Percentiles rank a stretch among this genome's conserved stretches.
Conservation (phyloP, 257 asterid genomes). For the Solanum raphanifolium region DNA sequence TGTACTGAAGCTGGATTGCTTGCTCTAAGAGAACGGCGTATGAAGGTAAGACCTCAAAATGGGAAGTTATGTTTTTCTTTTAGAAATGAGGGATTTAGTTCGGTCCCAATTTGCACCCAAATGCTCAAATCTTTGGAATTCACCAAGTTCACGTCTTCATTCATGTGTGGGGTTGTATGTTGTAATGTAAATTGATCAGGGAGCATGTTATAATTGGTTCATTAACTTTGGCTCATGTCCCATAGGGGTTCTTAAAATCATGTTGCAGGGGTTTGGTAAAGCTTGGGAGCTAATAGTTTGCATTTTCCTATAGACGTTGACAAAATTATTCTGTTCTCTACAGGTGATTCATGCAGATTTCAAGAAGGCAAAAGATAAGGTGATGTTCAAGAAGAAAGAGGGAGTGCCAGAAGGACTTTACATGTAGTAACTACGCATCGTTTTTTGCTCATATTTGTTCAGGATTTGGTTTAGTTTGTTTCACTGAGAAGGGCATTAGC, state of each 20-base stretch:
- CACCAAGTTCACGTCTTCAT: not conserved
- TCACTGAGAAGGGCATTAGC: not conserved
- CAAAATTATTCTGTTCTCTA: not conserved
- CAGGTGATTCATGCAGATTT: constrained; percentile 39
- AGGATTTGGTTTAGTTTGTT: not conserved
- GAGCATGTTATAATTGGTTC: not conserved
- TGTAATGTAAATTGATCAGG: not conserved
- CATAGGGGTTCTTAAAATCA: not conserved
- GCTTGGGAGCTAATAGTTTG: not conserved
- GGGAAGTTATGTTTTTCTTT: not conserved
- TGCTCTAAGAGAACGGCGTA: constrained; percentile 86
- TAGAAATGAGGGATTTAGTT: not conserved
- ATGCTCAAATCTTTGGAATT: not conserved
- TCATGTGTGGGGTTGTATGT: not conserved
- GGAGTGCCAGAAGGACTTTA: constrained; percentile 51
- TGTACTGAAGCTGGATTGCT: constrained; percentile 95
- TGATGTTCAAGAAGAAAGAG: constrained; percentile 50
- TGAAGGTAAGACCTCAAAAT: constrained; percentile 47
- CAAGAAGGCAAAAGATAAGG: constrained; percentile 51
- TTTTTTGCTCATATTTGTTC: not conserved
- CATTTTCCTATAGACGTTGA: not conserved
- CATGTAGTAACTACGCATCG: constrained; percentile 12
- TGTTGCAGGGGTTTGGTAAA: not conserved
- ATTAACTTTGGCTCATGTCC: not conserved
- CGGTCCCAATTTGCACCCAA: not conserved